Evolutionary conservation across 192 early-diverging fungal genomes (phyloP), one percentile per base, ranked within the genome.

Genomic region (Obelidium mucronatum): DNA sequence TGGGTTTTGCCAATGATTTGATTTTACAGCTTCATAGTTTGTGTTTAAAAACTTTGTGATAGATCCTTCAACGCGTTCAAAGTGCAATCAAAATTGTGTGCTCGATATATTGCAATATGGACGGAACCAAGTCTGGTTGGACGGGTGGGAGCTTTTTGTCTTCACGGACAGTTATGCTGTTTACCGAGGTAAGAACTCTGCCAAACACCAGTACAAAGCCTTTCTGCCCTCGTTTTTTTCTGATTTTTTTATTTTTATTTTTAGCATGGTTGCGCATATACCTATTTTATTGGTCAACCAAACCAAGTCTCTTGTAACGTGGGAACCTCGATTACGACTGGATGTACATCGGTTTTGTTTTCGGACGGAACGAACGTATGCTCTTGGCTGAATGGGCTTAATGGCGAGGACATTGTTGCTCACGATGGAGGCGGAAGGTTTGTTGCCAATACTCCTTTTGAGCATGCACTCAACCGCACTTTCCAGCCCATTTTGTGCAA

Each of bases 101-200:
- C 54, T 24, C 36, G 31, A 67, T 83, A 13, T 70, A 77, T 39
- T 74, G 56, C 53, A 28, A 62, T 13, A 61, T 40, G 55, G 40
- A 73, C 30, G 54, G 24, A 54, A 51, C 37, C 13, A 35, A 19
- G 28, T 26, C 42, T 11, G 34, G 30, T 28, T 85, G 83, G 83
- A 60, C 24, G 30, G 76, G 79, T 51, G 82, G 73, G 8, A 39
- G 40, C 3, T 85, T 83, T 39, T 48, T 83, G 22, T 79, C 79
- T 30, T 59, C 79, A 13, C 53, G 59, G 11, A 79, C 71, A 5
- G 34, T 83, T 17, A 44, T 83, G 3, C 71, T 85, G 8, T 85
- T 84, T 74, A 83, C 79, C 4, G 26, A 77, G 40, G 77, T 78
- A 68, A 71, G 55, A n/a, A 31, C 15, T 75, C 34, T 44, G n/a